Evolutionary conservation across 768 basidiomycete genomes (phyloP).

Genomic region (Naematelia encephala): DNA sequence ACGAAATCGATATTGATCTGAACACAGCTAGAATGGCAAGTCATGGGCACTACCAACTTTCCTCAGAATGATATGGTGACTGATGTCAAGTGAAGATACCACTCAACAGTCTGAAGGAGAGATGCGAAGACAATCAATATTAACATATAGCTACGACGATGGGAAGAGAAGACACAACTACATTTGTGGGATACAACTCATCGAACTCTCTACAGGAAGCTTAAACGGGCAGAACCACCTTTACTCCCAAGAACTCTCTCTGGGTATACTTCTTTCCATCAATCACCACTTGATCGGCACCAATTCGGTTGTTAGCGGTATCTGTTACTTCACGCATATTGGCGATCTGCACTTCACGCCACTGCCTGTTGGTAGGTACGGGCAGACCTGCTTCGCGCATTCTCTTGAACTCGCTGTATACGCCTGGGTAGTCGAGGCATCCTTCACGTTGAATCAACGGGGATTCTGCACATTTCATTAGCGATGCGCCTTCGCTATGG

Average conservation of each 20-base stretch:
- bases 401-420: conserved; percentile 44
- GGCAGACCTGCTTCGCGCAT: conserved; percentile 40
- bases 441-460: conserved; percentile 46
- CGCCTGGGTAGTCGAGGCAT: conserved; percentile 43
- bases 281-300: conserved; percentile 16
- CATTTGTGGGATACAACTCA: neutral
- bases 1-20: too few species aligned
- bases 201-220: conserved; percentile 39
- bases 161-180: too few species aligned
- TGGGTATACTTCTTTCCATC: conserved; percentile 30
- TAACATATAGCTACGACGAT: too few species aligned
- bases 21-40: too few species aligned
- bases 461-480: conserved; percentile 22
- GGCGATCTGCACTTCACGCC: conserved; percentile 46
- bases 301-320: conserved; percentile 24
- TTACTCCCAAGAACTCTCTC: conserved; percentile 28
- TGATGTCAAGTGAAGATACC: too few species aligned
- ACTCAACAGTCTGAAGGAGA: too few species aligned
- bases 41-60: too few species aligned
- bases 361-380: conserved; percentile 43
- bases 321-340: conserved; percentile 30
- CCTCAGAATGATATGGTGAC: too few species aligned
- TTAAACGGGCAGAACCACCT: conserved; percentile 32
- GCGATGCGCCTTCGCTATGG: conserved; percentile 33
- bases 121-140: too few species aligned